Base-by-base conservation (phyloP, 129 eudicot genomes). In the Tanacetum coccineum region DNA sequence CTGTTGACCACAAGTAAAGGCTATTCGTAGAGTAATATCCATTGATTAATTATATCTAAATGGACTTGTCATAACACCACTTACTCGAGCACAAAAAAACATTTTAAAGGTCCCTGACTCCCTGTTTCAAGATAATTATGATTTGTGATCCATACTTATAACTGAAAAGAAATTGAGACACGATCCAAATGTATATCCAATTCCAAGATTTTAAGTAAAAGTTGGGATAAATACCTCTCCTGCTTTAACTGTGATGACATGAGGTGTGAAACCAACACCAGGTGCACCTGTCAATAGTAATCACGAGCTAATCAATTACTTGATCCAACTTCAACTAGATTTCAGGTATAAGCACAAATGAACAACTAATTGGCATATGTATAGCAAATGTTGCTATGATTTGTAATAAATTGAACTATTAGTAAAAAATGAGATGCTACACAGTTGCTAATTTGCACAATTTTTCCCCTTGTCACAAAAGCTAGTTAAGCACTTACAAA, bases 231-330 rank as follows among this genome's bases (percentile, higher is more conserved):
- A 52, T 84, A 90, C 97, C 95, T 91, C 95, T 56, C 97, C 97
- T 36, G 86, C 79, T 65, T 85, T 79, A 64, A 83, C 88, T 4
- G 74, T 78, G 53, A 91, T 87, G 21, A 91, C 95, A 78, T 91
- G 95, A 58, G 97, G 97, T 14, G 97, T 91, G 77, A 91, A 91
- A 42, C 95, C 93, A 70, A 87, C 83, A 74, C 97, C 97, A 7
- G 83, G 71, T 7, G 81, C 78, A 14, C 97, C 97, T 91, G 88
- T 39, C 58, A 58, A 59, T 39, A 6, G 42, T 36, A 36, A 36
- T 36, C 42, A 36, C 42, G 0, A 36, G 42, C 42, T 36, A 54
- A 28, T 5, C 2, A 51, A 36, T n/a, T 22, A 42, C 36, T 2
- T 51, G 21, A 20, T 67, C 12, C 6, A 59, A 22, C 28, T 8